These are phyloP conservation scores for Naganishia friedmannii DNA, from an alignment of 768 basidiomycete species.

Conservation along the genomic window DNA sequence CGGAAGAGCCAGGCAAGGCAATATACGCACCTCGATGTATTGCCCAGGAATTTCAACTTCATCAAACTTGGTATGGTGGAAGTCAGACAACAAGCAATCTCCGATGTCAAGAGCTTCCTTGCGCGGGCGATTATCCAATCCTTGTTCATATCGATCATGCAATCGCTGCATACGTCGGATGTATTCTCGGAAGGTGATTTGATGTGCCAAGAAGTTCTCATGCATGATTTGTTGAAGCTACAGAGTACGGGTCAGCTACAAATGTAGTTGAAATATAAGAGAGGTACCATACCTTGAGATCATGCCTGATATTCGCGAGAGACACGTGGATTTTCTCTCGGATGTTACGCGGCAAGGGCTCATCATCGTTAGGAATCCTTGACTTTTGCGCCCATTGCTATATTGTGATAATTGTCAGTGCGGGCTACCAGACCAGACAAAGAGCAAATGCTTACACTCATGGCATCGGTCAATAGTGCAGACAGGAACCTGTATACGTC, in stretches of 20 bases:
- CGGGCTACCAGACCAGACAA: constrained; percentile 3
- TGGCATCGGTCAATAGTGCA: constrained; percentile 80
- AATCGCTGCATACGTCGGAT: constrained; percentile 84
- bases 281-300: constrained; percentile 44
- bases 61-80: constrained; percentile 95
- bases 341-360: constrained; percentile 26
- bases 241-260: constrained; percentile 3
- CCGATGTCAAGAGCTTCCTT: constrained; percentile 78
- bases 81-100: constrained; percentile 92
- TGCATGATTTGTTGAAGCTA: constrained; percentile 74
- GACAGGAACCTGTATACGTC: constrained; percentile 88
- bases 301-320: constrained; percentile 44
- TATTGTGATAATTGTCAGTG: background rate
- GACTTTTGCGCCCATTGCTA: constrained; percentile 54
- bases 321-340: constrained; percentile 39
- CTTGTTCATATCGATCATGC: constrained; percentile 83
- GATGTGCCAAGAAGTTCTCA: constrained; percentile 78
- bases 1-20: constrained; percentile 54
- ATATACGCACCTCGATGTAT: constrained; percentile 65
- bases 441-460: constrained; percentile 11
- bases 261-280: background rate
- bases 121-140: constrained; percentile 76
- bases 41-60: constrained; percentile 99
- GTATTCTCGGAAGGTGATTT: constrained; percentile 79
- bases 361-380: constrained; percentile 51